Conservation (phyloP, 768 basidiomycete genomes). For the Kwoniella botswanensis region DNA sequence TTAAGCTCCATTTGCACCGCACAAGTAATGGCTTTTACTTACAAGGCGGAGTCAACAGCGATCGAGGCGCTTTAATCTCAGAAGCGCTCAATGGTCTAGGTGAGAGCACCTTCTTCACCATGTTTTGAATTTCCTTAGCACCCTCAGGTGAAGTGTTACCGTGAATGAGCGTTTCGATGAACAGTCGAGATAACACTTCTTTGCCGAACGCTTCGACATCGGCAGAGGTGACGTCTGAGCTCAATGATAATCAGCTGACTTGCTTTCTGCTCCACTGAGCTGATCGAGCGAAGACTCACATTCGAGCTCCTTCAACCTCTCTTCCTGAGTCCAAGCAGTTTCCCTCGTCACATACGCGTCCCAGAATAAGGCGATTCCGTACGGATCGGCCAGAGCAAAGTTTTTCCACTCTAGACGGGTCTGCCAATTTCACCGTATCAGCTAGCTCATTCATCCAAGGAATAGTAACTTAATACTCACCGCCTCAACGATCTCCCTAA, state of each 20-base stretch:
- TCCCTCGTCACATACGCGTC: conserved; percentile 71
- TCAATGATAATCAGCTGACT: conserved; percentile 2
- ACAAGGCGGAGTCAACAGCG: conserved; percentile 76
- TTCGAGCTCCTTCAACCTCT: conserved; percentile 74
- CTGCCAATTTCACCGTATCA: conserved; percentile 58
- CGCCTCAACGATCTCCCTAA: conserved; percentile 83
- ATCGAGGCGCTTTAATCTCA: conserved; percentile 63
- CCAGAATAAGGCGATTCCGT: conserved; percentile 77
- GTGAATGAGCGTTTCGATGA: conserved; percentile 73
- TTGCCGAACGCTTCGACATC: conserved; percentile 71
- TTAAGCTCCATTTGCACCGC: too few species aligned
- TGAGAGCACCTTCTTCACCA: conserved; percentile 70
- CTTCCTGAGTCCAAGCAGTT: conserved; percentile 74
- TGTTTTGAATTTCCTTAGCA: conserved; percentile 73
- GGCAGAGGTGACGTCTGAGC: conserved; percentile 70
- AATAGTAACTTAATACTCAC: conserved; percentile 59
- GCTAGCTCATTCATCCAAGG: neutral
- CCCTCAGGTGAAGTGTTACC: conserved; percentile 90
- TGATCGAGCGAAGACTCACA: conserved; percentile 62
- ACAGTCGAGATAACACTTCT: conserved; percentile 68
- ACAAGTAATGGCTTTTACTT: conserved; percentile 28
- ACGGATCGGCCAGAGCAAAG: conserved; percentile 83
- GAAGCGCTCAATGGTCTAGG: conserved; percentile 65
- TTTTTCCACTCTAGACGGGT: conserved; percentile 73
- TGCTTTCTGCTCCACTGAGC: neutral